phyloP scores from a whole-genome alignment of 768 basidiomycete species.

The Rhizopogon salebrosus region DNA sequence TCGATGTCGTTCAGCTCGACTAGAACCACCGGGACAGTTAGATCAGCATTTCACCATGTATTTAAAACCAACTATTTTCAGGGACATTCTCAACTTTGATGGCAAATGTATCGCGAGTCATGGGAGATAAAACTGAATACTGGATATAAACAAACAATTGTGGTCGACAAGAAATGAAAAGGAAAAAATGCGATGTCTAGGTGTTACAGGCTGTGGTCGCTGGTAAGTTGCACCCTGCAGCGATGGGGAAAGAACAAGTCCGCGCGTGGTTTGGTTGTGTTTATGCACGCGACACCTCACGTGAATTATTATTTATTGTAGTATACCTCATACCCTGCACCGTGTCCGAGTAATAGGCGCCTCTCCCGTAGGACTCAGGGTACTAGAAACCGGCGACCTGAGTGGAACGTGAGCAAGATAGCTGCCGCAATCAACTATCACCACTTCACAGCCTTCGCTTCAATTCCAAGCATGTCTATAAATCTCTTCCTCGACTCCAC shows the following conservation, averaged over 20 bases:
- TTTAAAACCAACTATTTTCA: slow-evolving; percentile 23
- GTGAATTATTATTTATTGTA: slow-evolving; percentile 2
- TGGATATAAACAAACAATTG: slow-evolving; percentile 5
- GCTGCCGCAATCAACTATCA: not conserved
- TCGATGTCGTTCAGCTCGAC: slow-evolving; percentile 43
- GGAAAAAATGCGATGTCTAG: not conserved
- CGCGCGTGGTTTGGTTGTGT: slow-evolving; percentile 7
- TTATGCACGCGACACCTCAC: slow-evolving; percentile 21
- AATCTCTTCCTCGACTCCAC: slow-evolving; percentile 41
- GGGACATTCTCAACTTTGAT: slow-evolving; percentile 42
- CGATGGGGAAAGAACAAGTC: slow-evolving; percentile 19
- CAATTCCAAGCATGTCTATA: slow-evolving; percentile 29
- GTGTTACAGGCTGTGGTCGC: not conserved
- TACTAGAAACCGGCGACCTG: not conserved
- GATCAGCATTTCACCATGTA: not conserved
- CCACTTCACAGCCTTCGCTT: too few relatives aligned
- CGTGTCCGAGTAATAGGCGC: not conserved
- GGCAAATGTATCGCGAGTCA: slow-evolving; percentile 29
- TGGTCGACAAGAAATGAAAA: not conserved
- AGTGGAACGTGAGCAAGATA: not conserved
- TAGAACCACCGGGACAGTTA: slow-evolving; percentile 1
- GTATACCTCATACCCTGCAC: not conserved
- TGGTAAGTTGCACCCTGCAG: slow-evolving; percentile 18
- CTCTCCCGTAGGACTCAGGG: not conserved
- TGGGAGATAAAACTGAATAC: slow-evolving; percentile 14